phyloP scores from a whole-genome alignment of 2,329 filamentous ascomycete species.

The Talaromyces sp. region DNA sequence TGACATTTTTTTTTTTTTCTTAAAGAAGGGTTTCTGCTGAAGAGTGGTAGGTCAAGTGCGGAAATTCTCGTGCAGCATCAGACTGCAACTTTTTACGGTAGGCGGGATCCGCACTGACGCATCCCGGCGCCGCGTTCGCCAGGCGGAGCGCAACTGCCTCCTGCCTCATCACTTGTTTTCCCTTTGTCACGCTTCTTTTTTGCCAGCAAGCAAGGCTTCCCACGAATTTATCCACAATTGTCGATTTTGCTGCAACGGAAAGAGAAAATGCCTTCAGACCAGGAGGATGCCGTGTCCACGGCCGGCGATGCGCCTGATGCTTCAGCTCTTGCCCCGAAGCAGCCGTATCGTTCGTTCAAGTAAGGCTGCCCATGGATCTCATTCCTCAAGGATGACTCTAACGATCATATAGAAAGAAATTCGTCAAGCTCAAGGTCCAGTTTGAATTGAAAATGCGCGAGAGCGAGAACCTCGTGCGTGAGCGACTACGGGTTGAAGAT shows the following conservation, averaged over 20 bases:
- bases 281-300: slow-evolving; percentile 22
- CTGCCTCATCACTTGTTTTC: not conserved
- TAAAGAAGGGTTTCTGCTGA: not conserved
- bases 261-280: slow-evolving; percentile 29
- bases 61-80: not conserved
- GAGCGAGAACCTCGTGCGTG: slow-evolving; percentile 57
- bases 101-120: slow-evolving; percentile 6
- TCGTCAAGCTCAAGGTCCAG: slow-evolving; percentile 75
- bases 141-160: not conserved
- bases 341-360: slow-evolving; percentile 66
- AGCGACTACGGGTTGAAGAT: slow-evolving; percentile 75
- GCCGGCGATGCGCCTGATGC: slow-evolving; percentile 29
- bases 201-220: not conserved
- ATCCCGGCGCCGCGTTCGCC: not conserved
- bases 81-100: not conserved
- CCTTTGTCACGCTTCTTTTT: not conserved
- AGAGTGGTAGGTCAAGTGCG: not conserved
- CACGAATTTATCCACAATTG: not conserved
- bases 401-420: slow-evolving; percentile 64
- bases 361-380: slow-evolving; percentile 18
- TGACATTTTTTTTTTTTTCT: slow-evolving; percentile 22
- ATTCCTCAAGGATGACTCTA: not conserved
- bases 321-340: slow-evolving; percentile 36
- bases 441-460: slow-evolving; percentile 79
- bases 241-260: not conserved